Evolutionary conservation across 331 rosid genomes (phyloP).

Genomic region (Saraca asoca): DNA sequence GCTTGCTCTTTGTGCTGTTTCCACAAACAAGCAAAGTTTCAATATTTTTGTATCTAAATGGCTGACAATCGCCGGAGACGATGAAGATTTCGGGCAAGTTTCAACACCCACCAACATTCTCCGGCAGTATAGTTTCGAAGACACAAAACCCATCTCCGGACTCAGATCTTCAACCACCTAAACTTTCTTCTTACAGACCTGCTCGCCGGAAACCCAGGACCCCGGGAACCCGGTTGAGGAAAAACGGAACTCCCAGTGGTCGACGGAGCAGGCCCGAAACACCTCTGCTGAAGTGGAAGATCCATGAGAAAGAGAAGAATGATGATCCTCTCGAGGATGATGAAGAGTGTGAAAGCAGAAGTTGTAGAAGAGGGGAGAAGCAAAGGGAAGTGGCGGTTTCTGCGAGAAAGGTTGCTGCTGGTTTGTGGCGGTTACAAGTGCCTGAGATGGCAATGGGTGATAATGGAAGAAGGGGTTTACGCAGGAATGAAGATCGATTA

Average conservation of each 20-base stretch:
- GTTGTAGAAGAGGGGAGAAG: constrained; percentile 44
- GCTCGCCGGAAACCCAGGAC: constrained; percentile 49
- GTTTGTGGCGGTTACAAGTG: constrained; percentile 74
- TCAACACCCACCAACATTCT: constrained; percentile 37
- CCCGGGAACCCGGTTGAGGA: constrained; percentile 42
- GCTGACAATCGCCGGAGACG: constrained; percentile 45
- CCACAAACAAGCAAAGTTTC: neutral
- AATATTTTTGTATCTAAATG: constrained; percentile 35
- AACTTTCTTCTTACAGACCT: constrained; percentile 31
- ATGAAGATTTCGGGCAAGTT: constrained; percentile 65
- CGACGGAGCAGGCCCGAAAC: constrained; percentile 79
- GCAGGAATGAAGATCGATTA: constrained; percentile 30
- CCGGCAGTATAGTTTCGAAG: constrained; percentile 34
- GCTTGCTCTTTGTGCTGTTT: neutral
- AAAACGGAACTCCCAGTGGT: constrained; percentile 42
- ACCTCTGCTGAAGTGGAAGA: constrained; percentile 69
- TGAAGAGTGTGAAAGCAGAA: constrained; percentile 41
- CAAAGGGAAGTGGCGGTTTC: constrained; percentile 52
- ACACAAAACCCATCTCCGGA: constrained; percentile 42
- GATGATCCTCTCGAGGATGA: constrained; percentile 50
- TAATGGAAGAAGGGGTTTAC: neutral
- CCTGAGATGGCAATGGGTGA: constrained; percentile 47
- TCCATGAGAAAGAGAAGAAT: constrained; percentile 35
- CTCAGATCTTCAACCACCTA: constrained; percentile 62
- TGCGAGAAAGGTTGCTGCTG: constrained; percentile 90